phyloP scores from a whole-genome alignment of 2,329 filamentous ascomycete species.

The Aureobasidium musti region DNA sequence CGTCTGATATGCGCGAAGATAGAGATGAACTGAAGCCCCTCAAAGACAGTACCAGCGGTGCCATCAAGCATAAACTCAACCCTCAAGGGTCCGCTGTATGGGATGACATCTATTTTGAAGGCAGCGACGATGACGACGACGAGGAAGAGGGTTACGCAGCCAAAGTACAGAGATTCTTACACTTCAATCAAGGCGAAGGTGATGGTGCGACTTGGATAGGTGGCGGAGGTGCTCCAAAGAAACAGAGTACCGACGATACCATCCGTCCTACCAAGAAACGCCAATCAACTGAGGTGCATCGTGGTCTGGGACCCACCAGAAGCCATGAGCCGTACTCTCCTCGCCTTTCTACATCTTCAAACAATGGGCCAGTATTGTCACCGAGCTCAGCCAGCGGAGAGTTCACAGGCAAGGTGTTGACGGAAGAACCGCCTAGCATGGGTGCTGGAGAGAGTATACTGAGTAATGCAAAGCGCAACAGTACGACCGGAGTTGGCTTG shows the following conservation, averaged over 20 bases:
- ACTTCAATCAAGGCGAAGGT: not conserved
- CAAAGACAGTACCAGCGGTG: conserved; percentile 36
- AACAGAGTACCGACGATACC: conserved; percentile 2
- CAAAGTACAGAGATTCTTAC: conserved; percentile 10
- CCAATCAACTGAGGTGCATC: not conserved
- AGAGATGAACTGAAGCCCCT: conserved; percentile 45
- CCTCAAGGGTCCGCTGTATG: conserved; percentile 49
- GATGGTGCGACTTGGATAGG: conserved; percentile 19
- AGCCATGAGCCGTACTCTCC: conserved; percentile 36
- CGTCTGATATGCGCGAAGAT: conserved; percentile 54
- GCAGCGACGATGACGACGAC: conserved; percentile 49
- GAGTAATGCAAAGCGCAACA: conserved; percentile 33
- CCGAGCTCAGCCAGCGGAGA: conserved; percentile 32
- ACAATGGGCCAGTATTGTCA: conserved; percentile 31
- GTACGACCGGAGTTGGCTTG: conserved; percentile 37
- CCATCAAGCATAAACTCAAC: conserved; percentile 34
- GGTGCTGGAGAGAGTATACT: conserved; percentile 36
- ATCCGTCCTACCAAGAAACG: conserved; percentile 38
- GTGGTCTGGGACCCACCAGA: conserved; percentile 31
- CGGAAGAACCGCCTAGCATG: conserved; percentile 28
- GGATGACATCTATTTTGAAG: conserved; percentile 54
- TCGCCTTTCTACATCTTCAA: conserved; percentile 31
- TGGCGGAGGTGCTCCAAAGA: not conserved
- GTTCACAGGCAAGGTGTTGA: conserved; percentile 15
- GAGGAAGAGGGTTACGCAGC: conserved; percentile 47